Evolutionary conservation across 805 yeast species (phyloP), one percentile per base, ranked within the genome.

Genomic region (Vanderwaltozyma tropicalis): DNA sequence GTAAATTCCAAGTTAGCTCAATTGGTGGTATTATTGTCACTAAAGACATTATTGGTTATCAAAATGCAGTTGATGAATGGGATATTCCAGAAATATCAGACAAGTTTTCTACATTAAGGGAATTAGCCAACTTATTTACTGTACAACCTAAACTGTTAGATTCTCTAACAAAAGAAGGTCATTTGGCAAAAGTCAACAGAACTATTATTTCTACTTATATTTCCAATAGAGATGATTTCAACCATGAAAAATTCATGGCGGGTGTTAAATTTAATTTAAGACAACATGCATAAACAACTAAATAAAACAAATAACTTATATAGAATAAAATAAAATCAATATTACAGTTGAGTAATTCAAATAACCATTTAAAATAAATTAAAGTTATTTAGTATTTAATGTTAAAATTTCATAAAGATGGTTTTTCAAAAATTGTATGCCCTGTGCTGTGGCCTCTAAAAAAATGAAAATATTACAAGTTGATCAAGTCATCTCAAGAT

Each of bases 1-100:
- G 78, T 42, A 81, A 78, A 50, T 83, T 75, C 54, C 76, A 74
- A 29, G 84, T 88, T 45, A 82, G 76, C 48, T 76, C 86, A 1
- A 74, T 78, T 6, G 97, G 96, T 37, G 95, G 95, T 22, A 68
- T 80, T 42, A 74, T 81, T 12, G 71, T 85, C 12, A 83, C 94
- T 0, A 82, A 80, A 49, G 96, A 88, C 59, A 76, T 83, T 7
- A 80, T 82, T 28, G 73, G 82, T 32, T 84, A 80, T 52, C 89
- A 85, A 55, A 67, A 72, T 13, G 67, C 73, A 12, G 69, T 82
- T 31, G 85, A 78, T 39, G 68, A 68, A 31, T 85, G 92, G 89
- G 63, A 67, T 7, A 66, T 81, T 13, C 68, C 70, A 2, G 76
- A 72, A 30, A 60, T 84, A 21, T 63, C 76, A 4, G 82, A 77